A percentile compares a stretch with the other conserved stretches of the same genome.
These are phyloP conservation scores for Sphagnum fallax DNA, from an alignment of 228 moss, liverwort and hornwort species.

Conservation along the genomic window DNA sequence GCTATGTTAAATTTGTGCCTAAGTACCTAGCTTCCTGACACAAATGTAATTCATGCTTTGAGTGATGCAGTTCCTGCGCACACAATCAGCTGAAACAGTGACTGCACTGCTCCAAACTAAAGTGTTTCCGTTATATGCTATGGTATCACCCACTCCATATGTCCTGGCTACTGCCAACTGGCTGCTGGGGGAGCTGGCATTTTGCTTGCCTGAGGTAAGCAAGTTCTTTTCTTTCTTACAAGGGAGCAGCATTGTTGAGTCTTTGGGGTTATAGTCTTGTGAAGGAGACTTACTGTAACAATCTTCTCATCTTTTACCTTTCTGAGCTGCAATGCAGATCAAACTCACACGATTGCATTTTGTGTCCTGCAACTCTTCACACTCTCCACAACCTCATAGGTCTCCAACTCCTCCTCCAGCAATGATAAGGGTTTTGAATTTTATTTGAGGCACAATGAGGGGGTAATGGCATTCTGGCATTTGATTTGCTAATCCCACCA, in stretches of 20 bases:
- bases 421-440: no score
- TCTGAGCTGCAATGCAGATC: no score
- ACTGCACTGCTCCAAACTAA: conserved; percentile 59
- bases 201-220: conserved; percentile 79
- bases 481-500: no score
- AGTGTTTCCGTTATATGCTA: conserved; percentile 72
- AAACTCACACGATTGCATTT: no score
- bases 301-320: no score
- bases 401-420: no score
- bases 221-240: not conserved
- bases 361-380: no score
- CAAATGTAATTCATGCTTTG: not conserved
- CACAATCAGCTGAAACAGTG: conserved; percentile 74
- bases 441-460: no score
- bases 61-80: conserved; percentile 68
- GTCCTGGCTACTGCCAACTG: conserved; percentile 87
- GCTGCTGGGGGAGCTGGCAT: conserved; percentile 84
- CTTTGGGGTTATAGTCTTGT: no score
- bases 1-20: not conserved
- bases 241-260: not conserved
- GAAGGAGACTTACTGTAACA: no score
- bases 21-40: not conserved
- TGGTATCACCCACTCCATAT: conserved; percentile 76
- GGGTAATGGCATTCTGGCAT: no score
- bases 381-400: no score